Conservation (phyloP, 2,329 filamentous ascomycete genomes). For the Hypoxylon sp. region DNA sequence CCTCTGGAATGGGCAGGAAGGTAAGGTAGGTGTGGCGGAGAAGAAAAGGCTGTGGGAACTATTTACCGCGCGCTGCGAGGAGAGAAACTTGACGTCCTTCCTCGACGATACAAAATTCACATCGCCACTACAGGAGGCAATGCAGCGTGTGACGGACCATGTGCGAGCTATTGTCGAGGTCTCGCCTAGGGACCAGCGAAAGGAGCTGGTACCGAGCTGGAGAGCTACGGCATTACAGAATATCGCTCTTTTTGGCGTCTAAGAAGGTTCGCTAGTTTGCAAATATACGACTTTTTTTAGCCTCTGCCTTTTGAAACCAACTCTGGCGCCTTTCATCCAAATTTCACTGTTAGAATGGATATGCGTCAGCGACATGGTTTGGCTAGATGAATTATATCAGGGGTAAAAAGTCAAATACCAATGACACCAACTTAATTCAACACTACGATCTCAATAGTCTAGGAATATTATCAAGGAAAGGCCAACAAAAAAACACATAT, state of each 20-base stretch:
- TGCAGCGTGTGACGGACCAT: constrained; percentile 10
- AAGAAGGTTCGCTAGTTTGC: background rate
- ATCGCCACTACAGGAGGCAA: constrained; percentile 9
- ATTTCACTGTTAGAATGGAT: background rate
- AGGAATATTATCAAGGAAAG: background rate
- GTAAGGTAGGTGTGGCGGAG: background rate
- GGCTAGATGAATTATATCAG: background rate
- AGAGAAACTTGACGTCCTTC: background rate
- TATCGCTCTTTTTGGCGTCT: constrained; percentile 3
- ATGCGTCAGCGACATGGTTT: background rate
- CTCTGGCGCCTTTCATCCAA: background rate
- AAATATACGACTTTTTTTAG: background rate
- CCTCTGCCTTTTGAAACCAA: background rate
- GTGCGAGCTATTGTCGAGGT: constrained; percentile 29
- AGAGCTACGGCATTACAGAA: constrained; percentile 1
- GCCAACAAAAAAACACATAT: background rate
- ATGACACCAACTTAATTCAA: background rate
- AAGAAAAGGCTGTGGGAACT: background rate
- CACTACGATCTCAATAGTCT: background rate
- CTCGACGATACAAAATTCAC: constrained; percentile 35
- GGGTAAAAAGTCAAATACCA: background rate
- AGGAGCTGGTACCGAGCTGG: background rate
- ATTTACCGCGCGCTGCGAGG: background rate
- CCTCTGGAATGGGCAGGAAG: constrained; percentile 49
- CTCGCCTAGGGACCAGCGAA: constrained; percentile 11